Evolutionary conservation across 208 protist genomes (phyloP), one percentile per base, ranked within the genome.

Genomic region (Trypanosoma caninum): DNA sequence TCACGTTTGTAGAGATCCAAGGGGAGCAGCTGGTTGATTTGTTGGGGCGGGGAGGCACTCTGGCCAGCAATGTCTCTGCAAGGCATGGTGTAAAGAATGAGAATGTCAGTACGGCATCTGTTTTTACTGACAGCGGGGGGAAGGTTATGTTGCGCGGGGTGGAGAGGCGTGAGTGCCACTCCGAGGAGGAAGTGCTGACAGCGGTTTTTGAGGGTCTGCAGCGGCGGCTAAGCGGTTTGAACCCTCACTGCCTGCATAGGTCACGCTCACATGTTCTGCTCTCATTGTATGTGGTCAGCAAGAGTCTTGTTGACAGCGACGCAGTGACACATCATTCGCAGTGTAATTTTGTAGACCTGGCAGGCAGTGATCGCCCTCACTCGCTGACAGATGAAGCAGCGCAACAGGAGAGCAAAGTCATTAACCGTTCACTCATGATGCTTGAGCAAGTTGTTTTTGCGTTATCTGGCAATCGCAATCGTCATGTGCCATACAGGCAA

Each of bases 261-360:
- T 65, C 71, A 10, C 53, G 69, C 48, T 87, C 79, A n/a, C 96
- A 98, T 54, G 76, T 74, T 11, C 62, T 97, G 35, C 75, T 98
- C 20, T 89, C 89, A n/a, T 30, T 97, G 8, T 66, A 93, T 53
- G 46, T 97, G 23, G 59, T 84, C 34, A 64, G 64, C 20, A 76
- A 76, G 18, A 93, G 80, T 34, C 68, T 90, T 22, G 64, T 95
- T 6, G 92, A 97, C 52, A 84, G 72, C 10, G 72, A 80, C 51
- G 76, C 75, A 20, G 42, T 82, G 18, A 67, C 80, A 14, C 52
- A 78, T 25, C n/a, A 59, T 44, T 70, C 80, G 35, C 84, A 83
- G 41, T 69, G 97, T 68, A 74, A 96, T 65, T 69, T 98, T 38
- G 90, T 98, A 1, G 94, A 98, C 65, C 76, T 98, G 20, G 95